These are phyloP conservation scores for Aspergillus fumigatus DNA, from an alignment of 2,329 filamentous ascomycete genomes.

Conservation along the genomic window DNA sequence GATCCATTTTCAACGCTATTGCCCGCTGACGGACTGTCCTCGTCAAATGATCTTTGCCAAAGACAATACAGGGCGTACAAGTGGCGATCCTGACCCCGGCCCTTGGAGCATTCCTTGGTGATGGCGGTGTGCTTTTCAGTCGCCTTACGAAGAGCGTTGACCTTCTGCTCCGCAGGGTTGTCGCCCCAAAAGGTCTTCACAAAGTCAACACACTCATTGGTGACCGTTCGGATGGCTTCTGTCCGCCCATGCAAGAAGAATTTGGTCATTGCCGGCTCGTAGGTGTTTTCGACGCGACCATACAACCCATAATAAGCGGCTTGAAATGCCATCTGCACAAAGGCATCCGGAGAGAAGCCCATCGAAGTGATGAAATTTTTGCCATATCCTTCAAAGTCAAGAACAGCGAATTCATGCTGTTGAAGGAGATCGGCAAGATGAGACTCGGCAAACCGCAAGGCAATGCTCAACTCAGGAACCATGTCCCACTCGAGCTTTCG, in stretches of 20 bases:
- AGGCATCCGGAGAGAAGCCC: constrained; percentile 95
- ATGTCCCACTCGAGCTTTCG: constrained; percentile 98
- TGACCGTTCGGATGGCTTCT: constrained; percentile 85
- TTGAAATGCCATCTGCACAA: constrained; percentile 98
- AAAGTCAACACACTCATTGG: constrained; percentile 78
- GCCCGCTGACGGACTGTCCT: constrained; percentile 54
- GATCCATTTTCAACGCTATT: constrained; percentile 49
- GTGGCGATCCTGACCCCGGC: constrained; percentile 85
- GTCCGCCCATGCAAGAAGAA: constrained; percentile 88
- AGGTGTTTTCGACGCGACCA: constrained; percentile 87
- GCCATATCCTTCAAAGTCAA: constrained; percentile 84
- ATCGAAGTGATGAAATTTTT: constrained; percentile 98
- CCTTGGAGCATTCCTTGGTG: constrained; percentile 83
- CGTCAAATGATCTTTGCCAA: constrained; percentile 86
- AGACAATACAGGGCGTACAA: constrained; percentile 91
- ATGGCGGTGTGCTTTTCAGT: constrained; percentile 75
- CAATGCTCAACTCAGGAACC: constrained; percentile 83
- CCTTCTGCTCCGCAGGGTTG: constrained; percentile 73
- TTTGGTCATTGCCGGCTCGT: constrained; percentile 99
- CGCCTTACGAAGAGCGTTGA: constrained; percentile 78
- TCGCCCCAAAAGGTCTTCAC: constrained; percentile 94
- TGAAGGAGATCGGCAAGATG: constrained; percentile 89
- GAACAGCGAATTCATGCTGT: constrained; percentile 90
- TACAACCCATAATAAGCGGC: constrained; percentile 97
- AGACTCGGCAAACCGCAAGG: constrained; percentile 91